Base-by-base conservation (phyloP, 2,329 filamentous ascomycete genomes). In the Fusarium haematococcum region DNA sequence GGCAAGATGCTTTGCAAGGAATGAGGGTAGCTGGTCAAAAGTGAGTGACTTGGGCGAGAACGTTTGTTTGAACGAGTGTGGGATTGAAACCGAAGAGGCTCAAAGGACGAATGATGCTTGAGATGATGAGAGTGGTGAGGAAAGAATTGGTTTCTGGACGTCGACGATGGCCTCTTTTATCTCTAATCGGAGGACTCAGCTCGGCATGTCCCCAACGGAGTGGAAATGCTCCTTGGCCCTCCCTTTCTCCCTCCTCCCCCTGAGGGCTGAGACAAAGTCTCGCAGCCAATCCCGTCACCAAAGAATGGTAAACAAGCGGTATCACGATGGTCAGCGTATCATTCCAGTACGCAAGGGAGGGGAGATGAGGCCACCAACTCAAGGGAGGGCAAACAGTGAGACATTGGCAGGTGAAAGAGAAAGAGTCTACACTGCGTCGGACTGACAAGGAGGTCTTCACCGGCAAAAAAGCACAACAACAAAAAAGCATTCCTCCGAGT, bases 121-220 rank as follows among this genome's bases (percentile, higher is more conserved):
- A 33, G 56, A 54, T 63, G 61, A 37, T 56, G 39, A 39, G 52
- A 25, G 20, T 67, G 54, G 37, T 64, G 43, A 43, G 23, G 35
- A 41, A 45, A 57, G 25, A 58, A 14, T 43, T 3, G 1, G n/a
- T 23, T 16, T 39, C 11, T 14, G 56, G 60, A 5, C 20, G 67
- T 63, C 63, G 67, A 63, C 41, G 20, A 65, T 37, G 73, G 59
- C 69, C 58, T 73, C 75, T 78, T 78, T 76, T 78, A 78, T 76
- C 63, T 62, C 32, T 39, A 32, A 50, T 63, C 57, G 32, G 25
- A 35, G 41, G 25, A 45, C 67, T 48, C 54, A 48, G 41, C 25
- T 60, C 57, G 23, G 39, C 18, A 11, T 23, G 20, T 54, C 45
- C 58, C 41, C 50, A 37, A 54, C 35, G 2, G 27, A 32, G 48